Base-by-base conservation (phyloP, 371 early-diverging fungal genomes). In the Dichotomocladium elegans region DNA sequence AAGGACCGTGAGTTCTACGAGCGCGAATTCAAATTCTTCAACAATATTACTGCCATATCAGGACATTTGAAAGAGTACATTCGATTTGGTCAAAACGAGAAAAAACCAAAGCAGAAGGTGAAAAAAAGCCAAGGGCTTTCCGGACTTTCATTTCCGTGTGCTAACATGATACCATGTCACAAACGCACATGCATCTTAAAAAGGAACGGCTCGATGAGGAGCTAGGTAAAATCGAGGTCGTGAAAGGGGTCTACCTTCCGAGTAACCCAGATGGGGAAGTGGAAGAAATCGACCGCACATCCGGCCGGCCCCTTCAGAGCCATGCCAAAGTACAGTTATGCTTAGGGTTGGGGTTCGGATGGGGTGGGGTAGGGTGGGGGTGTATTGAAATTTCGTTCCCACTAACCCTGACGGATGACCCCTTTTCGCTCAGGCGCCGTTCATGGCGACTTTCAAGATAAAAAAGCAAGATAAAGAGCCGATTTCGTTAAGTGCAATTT, bases 361-460 rank as follows among this genome's bases (percentile, higher is more conserved):
- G n/a, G n/a, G n/a, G n/a, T n/a, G n/a, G n/a, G n/a, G n/a, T n/a
- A n/a, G n/a, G n/a, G n/a, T n/a, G n/a, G n/a, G n/a, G n/a, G n/a
- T n/a, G n/a, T n/a, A n/a, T n/a, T n/a, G n/a, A n/a, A n/a, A n/a
- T n/a, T n/a, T n/a, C n/a, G n/a, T n/a, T n/a, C 37, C 21, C 37
- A 37, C 24, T 42, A 11, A n/a, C n/a, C n/a, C n/a, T n/a, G n/a
- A n/a, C n/a, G 35, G 14, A 12, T 33, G 34, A 35, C 0, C 17
- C 7, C 14, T 37, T 15, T 1, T 17, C 21, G 5, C 7, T 17
- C 58, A 87, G 84, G 97, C 99, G 1, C 99, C 99, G 4, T 99
- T 98, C 69, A 94, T 99, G 98, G 99, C 98, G 3, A 95, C 99
- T 1, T 99, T 99, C 77, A 85, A 93, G 60, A 88, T 98, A 41